These are phyloP conservation scores for Purpureocillium lavendulum DNA, from an alignment of 2,329 filamentous ascomycete genomes.

Conservation along the genomic window DNA sequence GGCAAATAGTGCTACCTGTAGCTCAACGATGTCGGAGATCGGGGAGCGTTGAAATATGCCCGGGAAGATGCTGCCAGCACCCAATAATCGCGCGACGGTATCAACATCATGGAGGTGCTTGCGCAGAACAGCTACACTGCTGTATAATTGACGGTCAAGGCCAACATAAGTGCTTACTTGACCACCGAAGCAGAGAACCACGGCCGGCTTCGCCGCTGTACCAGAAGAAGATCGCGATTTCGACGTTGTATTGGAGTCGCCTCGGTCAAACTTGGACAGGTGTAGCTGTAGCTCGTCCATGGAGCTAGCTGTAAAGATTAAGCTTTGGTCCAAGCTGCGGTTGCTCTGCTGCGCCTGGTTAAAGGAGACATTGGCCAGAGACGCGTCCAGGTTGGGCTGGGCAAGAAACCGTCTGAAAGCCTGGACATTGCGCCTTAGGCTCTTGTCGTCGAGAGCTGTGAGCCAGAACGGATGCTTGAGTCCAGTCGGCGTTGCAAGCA, in stretches of 20 bases:
- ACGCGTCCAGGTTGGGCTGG: neutral
- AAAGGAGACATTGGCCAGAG: slow-evolving; percentile 20
- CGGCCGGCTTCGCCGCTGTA: slow-evolving; percentile 11
- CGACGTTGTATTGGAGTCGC: neutral
- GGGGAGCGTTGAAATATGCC: slow-evolving; percentile 19
- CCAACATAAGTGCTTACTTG: slow-evolving; percentile 21
- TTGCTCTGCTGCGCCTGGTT: slow-evolving; percentile 21
- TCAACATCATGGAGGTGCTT: slow-evolving; percentile 8
- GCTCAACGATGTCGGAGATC: slow-evolving; percentile 12
- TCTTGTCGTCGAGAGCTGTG: slow-evolving; percentile 1
- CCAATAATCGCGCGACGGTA: slow-evolving; percentile 4
- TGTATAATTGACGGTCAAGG: slow-evolving; percentile 20
- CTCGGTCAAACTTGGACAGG: slow-evolving; percentile 12
- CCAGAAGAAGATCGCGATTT: too few relatives aligned
- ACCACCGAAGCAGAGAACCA: slow-evolving; percentile 23
- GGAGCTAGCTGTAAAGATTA: slow-evolving; percentile 15
- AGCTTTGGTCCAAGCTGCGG: slow-evolving; percentile 9
- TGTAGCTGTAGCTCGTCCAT: slow-evolving; percentile 10
- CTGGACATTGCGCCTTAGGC: slow-evolving; percentile 1
- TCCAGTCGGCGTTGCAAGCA: neutral
- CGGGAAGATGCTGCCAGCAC: slow-evolving; percentile 18
- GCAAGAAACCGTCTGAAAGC: neutral
- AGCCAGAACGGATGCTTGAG: slow-evolving; percentile 4
- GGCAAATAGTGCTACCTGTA: slow-evolving; percentile 32
- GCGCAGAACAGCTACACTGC: slow-evolving; percentile 13